Conservation (phyloP, 257 asterid species). For the Hygrophila difformis region DNA sequence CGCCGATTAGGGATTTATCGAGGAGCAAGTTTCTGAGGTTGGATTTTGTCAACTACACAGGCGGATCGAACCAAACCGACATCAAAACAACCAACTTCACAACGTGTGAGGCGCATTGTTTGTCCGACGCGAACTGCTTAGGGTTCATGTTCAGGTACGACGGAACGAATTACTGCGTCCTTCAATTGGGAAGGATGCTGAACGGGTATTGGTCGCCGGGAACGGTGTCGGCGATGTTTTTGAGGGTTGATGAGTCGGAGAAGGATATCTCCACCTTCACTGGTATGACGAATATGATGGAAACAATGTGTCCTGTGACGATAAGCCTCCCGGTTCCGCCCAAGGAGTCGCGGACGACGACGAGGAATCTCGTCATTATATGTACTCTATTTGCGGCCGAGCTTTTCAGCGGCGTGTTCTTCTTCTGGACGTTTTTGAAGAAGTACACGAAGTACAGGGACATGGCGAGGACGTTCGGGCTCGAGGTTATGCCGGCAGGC, state of each 20-base stretch:
- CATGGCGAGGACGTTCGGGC: constrained; percentile 83
- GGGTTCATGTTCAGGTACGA: constrained; percentile 70
- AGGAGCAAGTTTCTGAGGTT: constrained; percentile 41
- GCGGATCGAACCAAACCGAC: constrained; percentile 41
- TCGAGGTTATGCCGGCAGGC: constrained; percentile 72
- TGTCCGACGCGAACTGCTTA: constrained; percentile 24
- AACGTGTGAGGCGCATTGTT: constrained; percentile 34
- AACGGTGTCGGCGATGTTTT: constrained; percentile 34
- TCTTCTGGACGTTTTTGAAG: constrained; percentile 70
- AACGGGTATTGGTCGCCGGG: constrained; percentile 76
- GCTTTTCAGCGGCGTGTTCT: constrained; percentile 60
- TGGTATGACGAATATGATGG: constrained; percentile 54
- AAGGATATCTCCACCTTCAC: constrained; percentile 34
- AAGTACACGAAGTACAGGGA: constrained; percentile 81
- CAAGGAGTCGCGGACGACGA: constrained; percentile 33
- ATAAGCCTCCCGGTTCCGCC: constrained; percentile 69
- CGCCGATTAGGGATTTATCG: constrained; percentile 17
- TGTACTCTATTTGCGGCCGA: constrained; percentile 61
- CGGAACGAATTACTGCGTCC: constrained; percentile 52
- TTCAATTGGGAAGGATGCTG: constrained; percentile 41
- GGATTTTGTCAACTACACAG: constrained; percentile 63
- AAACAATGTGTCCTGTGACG: constrained; percentile 56
- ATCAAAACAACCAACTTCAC: constrained; percentile 29
- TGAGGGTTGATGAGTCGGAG: constrained; percentile 60
- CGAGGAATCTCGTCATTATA: constrained; percentile 58